phyloP scores from a whole-genome alignment of 2,329 filamentous ascomycete genomes.

The Herpotrichia juniperi region DNA sequence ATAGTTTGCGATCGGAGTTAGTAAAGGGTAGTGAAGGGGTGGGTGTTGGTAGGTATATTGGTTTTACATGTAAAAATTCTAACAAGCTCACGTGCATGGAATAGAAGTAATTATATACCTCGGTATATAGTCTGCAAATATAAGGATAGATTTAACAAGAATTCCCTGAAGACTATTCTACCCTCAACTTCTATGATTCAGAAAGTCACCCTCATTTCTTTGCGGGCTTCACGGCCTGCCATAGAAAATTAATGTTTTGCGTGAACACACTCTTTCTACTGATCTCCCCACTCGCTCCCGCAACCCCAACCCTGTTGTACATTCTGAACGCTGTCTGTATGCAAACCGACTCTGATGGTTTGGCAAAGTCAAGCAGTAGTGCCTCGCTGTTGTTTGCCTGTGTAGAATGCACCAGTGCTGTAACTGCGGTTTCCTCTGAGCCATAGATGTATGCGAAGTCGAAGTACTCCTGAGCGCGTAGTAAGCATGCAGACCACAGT shows the following conservation, averaged over 20 bases:
- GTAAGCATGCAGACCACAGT: too few relatives aligned
- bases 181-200: too few relatives aligned
- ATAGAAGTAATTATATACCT: too few relatives aligned
- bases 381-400: slow-evolving; percentile 6
- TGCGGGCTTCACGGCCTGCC: slow-evolving; percentile 44
- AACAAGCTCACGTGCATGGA: too few relatives aligned
- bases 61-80: too few relatives aligned
- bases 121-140: too few relatives aligned
- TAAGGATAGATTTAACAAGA: too few relatives aligned
- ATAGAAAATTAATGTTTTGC: slow-evolving; percentile 6
- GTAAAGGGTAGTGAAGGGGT: too few relatives aligned
- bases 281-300: slow-evolving; percentile 5
- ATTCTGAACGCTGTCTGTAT: slow-evolving; percentile 9
- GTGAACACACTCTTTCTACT: slow-evolving; percentile 8
- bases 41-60: too few relatives aligned
- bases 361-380: slow-evolving; percentile 1
- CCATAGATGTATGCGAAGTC: slow-evolving; percentile 12
- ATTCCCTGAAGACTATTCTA: too few relatives aligned
- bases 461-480: slow-evolving; percentile 13
- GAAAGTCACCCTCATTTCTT: not conserved
- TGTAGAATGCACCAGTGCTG: not conserved
- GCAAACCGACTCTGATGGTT: not conserved
- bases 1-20: too few relatives aligned
- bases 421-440: not conserved
- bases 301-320: slow-evolving; percentile 4